phyloP scores from a whole-genome alignment of 2,329 filamentous ascomycete species.

The Ascochyta fabae region DNA sequence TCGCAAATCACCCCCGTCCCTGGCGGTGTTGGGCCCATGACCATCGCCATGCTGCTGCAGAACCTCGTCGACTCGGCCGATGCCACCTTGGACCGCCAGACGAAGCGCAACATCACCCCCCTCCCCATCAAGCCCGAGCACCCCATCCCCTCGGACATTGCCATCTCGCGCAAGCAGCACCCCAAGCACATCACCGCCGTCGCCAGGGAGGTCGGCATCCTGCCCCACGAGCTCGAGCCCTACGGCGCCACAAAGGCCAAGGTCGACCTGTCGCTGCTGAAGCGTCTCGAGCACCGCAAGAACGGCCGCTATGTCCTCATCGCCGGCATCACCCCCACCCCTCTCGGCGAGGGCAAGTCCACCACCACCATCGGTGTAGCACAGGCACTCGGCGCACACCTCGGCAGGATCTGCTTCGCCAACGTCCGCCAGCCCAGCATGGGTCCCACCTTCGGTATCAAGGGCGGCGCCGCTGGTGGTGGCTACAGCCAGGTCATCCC shows the following conservation, averaged over 20 bases:
- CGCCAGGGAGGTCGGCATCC: constrained; percentile 86
- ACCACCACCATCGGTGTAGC: constrained; percentile 96
- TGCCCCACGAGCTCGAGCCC: constrained; percentile 86
- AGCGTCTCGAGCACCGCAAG: constrained; percentile 82
- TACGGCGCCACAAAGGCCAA: constrained; percentile 97
- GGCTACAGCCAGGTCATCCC: constrained; percentile 99
- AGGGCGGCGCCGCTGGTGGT: constrained; percentile 94
- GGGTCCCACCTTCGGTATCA: constrained; percentile 98
- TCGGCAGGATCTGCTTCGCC: constrained; percentile 88
- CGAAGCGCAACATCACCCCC: constrained; percentile 77
- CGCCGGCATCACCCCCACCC: constrained; percentile 94
- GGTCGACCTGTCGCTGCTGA: constrained; percentile 81
- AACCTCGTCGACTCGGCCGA: constrained; percentile 91
- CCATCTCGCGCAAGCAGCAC: constrained; percentile 83
- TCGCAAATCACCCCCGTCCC: constrained; percentile 96
- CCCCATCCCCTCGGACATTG: constrained; percentile 95
- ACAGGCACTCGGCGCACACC: constrained; percentile 87
- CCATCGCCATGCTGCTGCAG: constrained; percentile 95
- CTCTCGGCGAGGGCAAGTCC: constrained; percentile 95
- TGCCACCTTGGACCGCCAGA: constrained; percentile 81
- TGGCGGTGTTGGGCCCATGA: constrained; percentile 97
- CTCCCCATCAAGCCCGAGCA: constrained; percentile 79
- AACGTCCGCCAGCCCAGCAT: constrained; percentile 97
- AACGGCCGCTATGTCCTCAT: constrained; percentile 93
- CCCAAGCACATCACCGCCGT: constrained; percentile 91